phyloP scores from a whole-genome alignment of 257 asterid genomes.

The Solanum verrucosum region DNA sequence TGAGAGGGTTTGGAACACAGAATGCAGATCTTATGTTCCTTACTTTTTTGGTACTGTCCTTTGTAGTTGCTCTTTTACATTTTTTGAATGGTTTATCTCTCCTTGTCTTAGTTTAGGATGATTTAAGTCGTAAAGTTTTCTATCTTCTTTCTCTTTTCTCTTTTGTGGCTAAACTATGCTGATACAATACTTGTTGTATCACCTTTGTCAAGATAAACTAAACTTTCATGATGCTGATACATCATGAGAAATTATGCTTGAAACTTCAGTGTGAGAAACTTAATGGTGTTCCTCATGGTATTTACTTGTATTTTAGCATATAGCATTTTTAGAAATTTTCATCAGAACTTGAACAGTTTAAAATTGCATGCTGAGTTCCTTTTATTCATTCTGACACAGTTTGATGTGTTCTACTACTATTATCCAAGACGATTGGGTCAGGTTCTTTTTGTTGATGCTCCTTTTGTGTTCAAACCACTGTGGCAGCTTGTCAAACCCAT shows the following conservation, averaged over 20 bases:
- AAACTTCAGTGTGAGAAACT: neutral
- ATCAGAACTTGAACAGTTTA: neutral
- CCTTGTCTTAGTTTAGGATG: neutral
- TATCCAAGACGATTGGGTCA: conserved; percentile 75
- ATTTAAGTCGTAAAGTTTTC: neutral
- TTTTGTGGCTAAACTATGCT: neutral
- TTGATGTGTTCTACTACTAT: conserved; percentile 79
- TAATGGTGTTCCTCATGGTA: neutral
- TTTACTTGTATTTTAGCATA: neutral
- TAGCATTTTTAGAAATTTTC: neutral
- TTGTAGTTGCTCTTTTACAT: neutral
- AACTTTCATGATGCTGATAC: neutral
- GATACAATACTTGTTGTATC: neutral
- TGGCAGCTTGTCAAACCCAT: conserved; percentile 86
- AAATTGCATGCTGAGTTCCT: neutral
- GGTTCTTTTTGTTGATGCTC: conserved; percentile 84
- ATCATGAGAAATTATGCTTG: neutral
- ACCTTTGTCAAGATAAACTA: neutral
- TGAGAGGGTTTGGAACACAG: conserved; percentile 49
- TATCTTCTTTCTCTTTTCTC: neutral
- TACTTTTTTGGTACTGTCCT: conserved; percentile 65
- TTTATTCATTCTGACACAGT: conserved; percentile 31
- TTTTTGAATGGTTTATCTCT: neutral
- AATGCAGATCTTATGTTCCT: conserved; percentile 76
- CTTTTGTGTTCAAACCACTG: conserved; percentile 79